These are phyloP conservation scores for Citrullus colocynthis DNA, from an alignment of 306 rosid species.

Conservation along the genomic window DNA sequence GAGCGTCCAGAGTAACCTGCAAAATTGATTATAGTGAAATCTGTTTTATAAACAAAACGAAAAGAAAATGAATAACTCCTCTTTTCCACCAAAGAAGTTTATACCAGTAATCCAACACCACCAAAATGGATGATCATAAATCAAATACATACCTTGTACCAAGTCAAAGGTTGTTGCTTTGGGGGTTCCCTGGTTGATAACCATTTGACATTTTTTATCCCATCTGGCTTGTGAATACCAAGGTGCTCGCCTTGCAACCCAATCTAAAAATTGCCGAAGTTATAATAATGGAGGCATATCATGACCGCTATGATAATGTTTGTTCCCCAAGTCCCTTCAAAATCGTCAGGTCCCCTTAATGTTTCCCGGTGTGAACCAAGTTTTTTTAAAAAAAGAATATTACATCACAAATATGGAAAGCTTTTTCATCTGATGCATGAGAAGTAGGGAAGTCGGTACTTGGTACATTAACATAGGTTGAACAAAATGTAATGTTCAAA, in stretches of 20 bases:
- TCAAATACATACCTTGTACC: conserved; percentile 69
- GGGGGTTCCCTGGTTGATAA: conserved; percentile 50
- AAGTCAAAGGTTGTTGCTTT: conserved; percentile 58
- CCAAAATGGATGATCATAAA: background rate
- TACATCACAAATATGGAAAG: background rate
- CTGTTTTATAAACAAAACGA: background rate
- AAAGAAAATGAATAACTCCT: background rate
- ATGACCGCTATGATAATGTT: background rate
- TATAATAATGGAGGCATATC: background rate
- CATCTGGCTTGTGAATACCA: conserved; percentile 43
- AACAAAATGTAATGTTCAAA: too few species aligned
- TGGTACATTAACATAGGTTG: too few species aligned
- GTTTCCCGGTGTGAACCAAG: background rate
- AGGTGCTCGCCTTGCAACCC: conserved; percentile 76
- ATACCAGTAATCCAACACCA: background rate
- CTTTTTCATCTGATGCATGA: too few species aligned
- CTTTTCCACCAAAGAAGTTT: background rate
- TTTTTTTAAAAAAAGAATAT: background rate
- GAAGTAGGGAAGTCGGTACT: too few species aligned
- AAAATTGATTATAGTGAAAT: background rate
- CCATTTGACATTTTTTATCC: conserved; percentile 43
- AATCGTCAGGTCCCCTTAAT: background rate
- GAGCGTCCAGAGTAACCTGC: conserved; percentile 70
- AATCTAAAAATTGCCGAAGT: conserved; percentile 34
- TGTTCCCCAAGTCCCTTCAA: background rate